Conservation (phyloP, 345 rosid species). For the Turnera subulata region DNA sequence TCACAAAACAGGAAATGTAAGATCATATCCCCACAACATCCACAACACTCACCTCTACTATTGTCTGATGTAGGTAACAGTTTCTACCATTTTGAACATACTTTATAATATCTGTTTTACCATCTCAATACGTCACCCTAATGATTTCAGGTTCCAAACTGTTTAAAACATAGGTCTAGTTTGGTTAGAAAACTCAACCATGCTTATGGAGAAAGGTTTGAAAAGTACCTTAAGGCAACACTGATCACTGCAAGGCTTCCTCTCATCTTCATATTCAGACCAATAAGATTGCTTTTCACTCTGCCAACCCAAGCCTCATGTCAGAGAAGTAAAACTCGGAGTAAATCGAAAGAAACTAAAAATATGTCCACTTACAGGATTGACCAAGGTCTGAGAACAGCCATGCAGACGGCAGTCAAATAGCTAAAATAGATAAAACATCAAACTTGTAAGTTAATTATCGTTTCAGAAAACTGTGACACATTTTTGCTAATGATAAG, state of each 20-base stretch:
- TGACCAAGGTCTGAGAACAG: constrained; percentile 80
- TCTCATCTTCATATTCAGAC: constrained; percentile 77
- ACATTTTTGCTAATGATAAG: constrained; percentile 6
- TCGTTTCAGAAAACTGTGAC: too few species aligned
- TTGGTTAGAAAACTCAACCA: neutral
- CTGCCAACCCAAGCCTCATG: constrained; percentile 45
- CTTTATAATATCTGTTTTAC: neutral
- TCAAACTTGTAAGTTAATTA: too few species aligned
- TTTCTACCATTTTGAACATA: neutral
- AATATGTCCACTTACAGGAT: constrained; percentile 58
- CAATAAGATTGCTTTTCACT: constrained; percentile 77
- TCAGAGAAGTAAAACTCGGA: constrained; percentile 20
- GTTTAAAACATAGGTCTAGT: neutral
- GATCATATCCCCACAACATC: constrained; percentile 6
- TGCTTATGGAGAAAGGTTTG: neutral
- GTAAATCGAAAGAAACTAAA: constrained; percentile 4
- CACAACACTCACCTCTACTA: constrained; percentile 2
- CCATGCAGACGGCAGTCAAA: constrained; percentile 99
- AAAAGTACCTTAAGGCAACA: constrained; percentile 70
- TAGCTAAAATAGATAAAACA: constrained; percentile 37
- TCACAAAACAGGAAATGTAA: neutral
- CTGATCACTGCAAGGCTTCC: constrained; percentile 80
- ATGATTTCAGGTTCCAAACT: neutral
- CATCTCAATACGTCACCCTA: too few species aligned
- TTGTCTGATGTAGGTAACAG: too few species aligned